Evolutionary conservation across 176 grass and related monocot genomes (phyloP).

Genomic region (Carex scoparia): DNA sequence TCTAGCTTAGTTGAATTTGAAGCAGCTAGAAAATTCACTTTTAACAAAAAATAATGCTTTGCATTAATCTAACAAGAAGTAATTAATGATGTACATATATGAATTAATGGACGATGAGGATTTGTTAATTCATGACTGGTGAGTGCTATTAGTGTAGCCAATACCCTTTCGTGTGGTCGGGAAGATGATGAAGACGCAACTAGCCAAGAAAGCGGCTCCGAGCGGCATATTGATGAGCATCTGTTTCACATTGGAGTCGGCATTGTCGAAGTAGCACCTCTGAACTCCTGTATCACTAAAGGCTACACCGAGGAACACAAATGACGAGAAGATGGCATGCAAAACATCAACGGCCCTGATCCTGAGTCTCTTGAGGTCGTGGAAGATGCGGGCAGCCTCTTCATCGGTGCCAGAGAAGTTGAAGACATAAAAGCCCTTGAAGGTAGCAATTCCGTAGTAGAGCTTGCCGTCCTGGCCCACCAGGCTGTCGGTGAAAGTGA

Average conservation of each 20-base stretch:
- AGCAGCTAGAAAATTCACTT: neutral
- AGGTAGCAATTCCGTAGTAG: slow-evolving; percentile 53
- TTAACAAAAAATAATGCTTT: neutral
- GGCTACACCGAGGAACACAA: slow-evolving; percentile 37
- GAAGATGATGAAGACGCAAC: slow-evolving; percentile 41
- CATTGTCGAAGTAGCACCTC: slow-evolving; percentile 36
- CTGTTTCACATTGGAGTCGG: neutral
- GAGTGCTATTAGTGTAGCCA: slow-evolving; percentile 22
- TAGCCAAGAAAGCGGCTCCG: slow-evolving; percentile 30
- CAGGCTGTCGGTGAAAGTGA: slow-evolving; percentile 52
- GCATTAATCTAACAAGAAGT: neutral
- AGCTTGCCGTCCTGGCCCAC: slow-evolving; percentile 34
- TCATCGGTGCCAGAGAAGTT: slow-evolving; percentile 31
- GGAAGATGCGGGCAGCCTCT: neutral
- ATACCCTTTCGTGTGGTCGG: slow-evolving; percentile 42
- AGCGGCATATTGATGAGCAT: slow-evolving; percentile 44
- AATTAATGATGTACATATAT: neutral
- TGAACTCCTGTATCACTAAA: slow-evolving; percentile 31
- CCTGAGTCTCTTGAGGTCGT: neutral
- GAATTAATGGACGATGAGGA: neutral
- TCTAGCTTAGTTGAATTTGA: neutral
- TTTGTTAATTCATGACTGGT: neutral
- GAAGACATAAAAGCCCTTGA: slow-evolving; percentile 33
- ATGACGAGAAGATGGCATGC: slow-evolving; percentile 21
- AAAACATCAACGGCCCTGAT: slow-evolving; percentile 15